Base-by-base conservation (phyloP, 2,329 filamentous ascomycete species). In the Bipolaris victoriae region DNA sequence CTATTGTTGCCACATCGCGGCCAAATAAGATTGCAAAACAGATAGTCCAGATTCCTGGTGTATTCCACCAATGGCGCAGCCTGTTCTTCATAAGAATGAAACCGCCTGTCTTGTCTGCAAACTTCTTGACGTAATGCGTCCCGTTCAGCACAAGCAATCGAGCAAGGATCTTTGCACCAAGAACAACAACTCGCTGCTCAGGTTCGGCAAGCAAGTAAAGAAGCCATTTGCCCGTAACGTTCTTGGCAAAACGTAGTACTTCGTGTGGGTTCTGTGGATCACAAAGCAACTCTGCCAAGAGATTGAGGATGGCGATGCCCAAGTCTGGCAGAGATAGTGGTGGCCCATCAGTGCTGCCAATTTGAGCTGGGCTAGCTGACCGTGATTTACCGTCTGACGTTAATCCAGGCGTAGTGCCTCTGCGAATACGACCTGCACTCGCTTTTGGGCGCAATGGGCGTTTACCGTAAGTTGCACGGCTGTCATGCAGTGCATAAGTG, bases 141-240 rank as follows among this genome's bases (percentile, higher is more conserved):
- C 94, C 94, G 69, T 97, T 92, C 0, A 88, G 83, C n/a, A 94
- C 86, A 5, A 99, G 81, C 3, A 97, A 83, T 36, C 92, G 87
- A 22, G 92, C 89, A 22, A 99, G 80, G 50, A 99, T 94, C 69
- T 90, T 93, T 64, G 88, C 85, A 13, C 91, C 91, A 49, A 92
- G 84, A 13, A 92, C 83, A 10, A 97, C 89, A 20, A 96, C 88
- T 64, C 92, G 89, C 5, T 90, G 84, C 57, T 98, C 90, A 60
- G 91, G 87, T 72, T 97, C 93, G 7, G 91, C 91, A 49, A 98
- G 83, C 13, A 99, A 84, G 75, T 97, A 96, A 13, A 99, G 80
- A 13, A 97, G 84, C 93, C 93, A 97, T 89, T 97, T 97, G 67
- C 96, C 97, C 20, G 94, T 97, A 7, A 99, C 94, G 1, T 94